Percentiles rank a stretch among this genome's conserved stretches.
Evolutionary conservation across 177 flowering plant genomes (phyloP).

Genomic region (Vitis hybrid): DNA sequence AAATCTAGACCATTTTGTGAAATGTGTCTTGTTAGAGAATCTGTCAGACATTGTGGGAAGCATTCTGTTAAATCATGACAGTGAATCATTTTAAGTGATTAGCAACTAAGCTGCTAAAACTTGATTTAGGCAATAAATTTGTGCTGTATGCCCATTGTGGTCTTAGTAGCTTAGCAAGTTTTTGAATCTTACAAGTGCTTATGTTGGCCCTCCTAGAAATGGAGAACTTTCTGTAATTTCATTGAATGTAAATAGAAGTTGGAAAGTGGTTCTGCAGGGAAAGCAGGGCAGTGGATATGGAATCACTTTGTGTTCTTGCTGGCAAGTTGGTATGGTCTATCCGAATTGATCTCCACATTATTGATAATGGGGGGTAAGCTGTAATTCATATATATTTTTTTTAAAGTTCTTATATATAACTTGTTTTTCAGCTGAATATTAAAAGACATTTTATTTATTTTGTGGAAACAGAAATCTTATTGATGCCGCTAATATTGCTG

Average conservation of each 20-base stretch:
- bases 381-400: background rate
- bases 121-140: background rate
- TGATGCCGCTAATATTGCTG: constrained; percentile 98
- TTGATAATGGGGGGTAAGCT: constrained; percentile 94
- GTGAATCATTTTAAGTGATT: background rate
- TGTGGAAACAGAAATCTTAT: constrained; percentile 73
- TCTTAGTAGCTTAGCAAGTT: too few relatives aligned
- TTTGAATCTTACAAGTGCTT: background rate
- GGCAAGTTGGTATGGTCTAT: constrained; percentile 92
- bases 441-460: background rate
- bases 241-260: background rate
- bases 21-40: too few relatives aligned
- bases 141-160: background rate
- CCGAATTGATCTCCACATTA: constrained; percentile 87
- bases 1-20: too few relatives aligned
- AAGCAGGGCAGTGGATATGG: constrained; percentile 95
- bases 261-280: constrained; percentile 60
- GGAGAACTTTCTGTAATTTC: background rate
- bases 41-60: too few relatives aligned
- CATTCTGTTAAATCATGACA: background rate
- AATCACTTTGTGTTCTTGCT: constrained; percentile 88
- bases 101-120: background rate
- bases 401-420: background rate
- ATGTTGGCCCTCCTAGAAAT: background rate
- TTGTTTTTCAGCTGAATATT: background rate